Conservation (phyloP, 805 yeast genomes). For the Saccharomyces jurei region DNA sequence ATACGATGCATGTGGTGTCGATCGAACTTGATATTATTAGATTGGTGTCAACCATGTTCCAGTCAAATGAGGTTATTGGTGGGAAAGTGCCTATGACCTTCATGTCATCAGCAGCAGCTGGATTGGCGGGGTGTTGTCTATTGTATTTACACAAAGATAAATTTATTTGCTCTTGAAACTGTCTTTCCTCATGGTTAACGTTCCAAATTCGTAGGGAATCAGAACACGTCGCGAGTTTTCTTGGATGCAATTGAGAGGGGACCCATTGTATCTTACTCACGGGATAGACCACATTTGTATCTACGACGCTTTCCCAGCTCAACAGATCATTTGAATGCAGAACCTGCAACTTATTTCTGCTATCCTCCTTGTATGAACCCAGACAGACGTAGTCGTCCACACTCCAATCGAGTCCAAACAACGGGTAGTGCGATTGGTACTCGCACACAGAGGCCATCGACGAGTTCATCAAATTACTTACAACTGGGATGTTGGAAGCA, state of each 20-base stretch:
- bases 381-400: constrained; percentile 26
- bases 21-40: constrained; percentile 76
- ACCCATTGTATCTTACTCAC: constrained; percentile 30
- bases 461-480: not conserved
- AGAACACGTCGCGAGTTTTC: constrained; percentile 31
- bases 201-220: constrained; percentile 30
- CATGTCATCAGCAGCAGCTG: constrained; percentile 1
- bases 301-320: constrained; percentile 60
- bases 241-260: constrained; percentile 22
- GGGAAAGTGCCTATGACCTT: constrained; percentile 41
- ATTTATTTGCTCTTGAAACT: constrained; percentile 35
- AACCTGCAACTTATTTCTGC: constrained; percentile 55
- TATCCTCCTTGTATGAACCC: constrained; percentile 67
- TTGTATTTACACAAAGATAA: constrained; percentile 37
- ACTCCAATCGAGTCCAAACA: constrained; percentile 30
- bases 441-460: constrained; percentile 16
- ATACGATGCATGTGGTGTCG: constrained; percentile 94
- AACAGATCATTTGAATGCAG: constrained; percentile 42
- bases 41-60: constrained; percentile 70
- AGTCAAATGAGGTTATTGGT: constrained; percentile 89
- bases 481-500: not conserved
- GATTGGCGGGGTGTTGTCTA: constrained; percentile 28
- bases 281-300: constrained; percentile 26
- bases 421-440: constrained; percentile 23
- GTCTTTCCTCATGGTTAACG: constrained; percentile 18